Percentiles rank a stretch among this genome's conserved stretches.
phyloP scores from a whole-genome alignment of 371 early-diverging fungal genomes.

The Cokeromyces recurvatus region DNA sequence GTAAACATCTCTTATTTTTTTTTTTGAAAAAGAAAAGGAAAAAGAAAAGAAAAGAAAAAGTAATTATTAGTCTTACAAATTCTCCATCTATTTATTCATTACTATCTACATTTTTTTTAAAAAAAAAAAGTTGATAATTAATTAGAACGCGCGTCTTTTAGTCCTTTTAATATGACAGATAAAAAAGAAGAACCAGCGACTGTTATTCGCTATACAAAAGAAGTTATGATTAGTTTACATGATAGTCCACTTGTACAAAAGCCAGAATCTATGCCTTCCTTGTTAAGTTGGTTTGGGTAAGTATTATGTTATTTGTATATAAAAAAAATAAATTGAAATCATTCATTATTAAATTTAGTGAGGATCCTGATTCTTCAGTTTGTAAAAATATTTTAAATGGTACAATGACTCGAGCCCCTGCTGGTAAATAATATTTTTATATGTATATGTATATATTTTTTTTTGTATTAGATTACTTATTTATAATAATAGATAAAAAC shows the following conservation, averaged over 20 bases:
- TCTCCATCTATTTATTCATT: too few species aligned
- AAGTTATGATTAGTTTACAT: slow-evolving; percentile 39
- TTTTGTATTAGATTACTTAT: too few species aligned
- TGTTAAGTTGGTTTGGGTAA: slow-evolving; percentile 51
- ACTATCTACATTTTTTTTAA: too few species aligned
- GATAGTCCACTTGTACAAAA: slow-evolving; percentile 50
- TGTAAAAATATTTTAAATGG: slow-evolving; percentile 35
- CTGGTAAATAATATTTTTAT: slow-evolving; percentile 2
- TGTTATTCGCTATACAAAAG: slow-evolving; percentile 44
- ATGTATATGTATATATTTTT: too few species aligned
- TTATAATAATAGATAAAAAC: slow-evolving; percentile 32
- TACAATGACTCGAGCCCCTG: slow-evolving; percentile 23
- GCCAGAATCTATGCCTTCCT: slow-evolving; percentile 41
- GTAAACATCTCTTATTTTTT: too few species aligned
- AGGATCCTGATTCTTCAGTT: slow-evolving; percentile 30
- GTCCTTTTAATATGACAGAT: too few species aligned
- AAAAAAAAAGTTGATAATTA: too few species aligned
- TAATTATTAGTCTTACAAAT: too few species aligned
- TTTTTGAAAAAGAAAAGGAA: too few species aligned
- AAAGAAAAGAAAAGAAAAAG: too few species aligned
- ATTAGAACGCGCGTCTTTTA: too few species aligned
- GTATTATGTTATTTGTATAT: background rate
- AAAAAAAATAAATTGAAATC: background rate
- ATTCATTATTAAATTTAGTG: slow-evolving; percentile 13
- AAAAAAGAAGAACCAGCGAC: slow-evolving; percentile 1